Conservation (phyloP, 140 eudicot genomes). For the Cichorium intybus region DNA sequence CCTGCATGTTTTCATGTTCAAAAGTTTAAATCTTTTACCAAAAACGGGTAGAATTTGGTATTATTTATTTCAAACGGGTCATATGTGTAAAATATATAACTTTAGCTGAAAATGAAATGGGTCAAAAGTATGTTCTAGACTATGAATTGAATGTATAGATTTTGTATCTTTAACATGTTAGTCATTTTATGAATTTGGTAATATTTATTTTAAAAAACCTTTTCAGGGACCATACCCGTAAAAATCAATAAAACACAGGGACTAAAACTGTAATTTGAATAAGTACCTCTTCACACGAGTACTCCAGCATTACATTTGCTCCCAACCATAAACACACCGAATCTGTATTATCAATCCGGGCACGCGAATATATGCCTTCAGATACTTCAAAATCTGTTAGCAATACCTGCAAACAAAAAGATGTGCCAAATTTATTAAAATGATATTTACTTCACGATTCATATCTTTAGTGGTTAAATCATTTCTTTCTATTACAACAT, state of each 20-base stretch:
- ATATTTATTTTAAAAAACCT: too few relatives aligned
- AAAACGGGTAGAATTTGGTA: too few relatives aligned
- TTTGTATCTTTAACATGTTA: neutral
- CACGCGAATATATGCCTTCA: constrained; percentile 92
- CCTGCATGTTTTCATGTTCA: constrained; percentile 41
- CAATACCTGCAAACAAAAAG: constrained; percentile 51
- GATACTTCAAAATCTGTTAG: constrained; percentile 92
- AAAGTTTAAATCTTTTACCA: neutral
- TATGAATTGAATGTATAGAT: neutral
- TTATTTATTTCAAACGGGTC: neutral
- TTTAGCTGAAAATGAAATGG: neutral
- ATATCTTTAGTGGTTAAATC: too few relatives aligned
- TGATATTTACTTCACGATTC: too few relatives aligned
- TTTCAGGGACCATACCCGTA: neutral
- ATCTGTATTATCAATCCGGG: constrained; percentile 72
- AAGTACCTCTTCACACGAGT: constrained; percentile 90
- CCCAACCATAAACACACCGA: constrained; percentile 98
- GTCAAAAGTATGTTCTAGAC: neutral
- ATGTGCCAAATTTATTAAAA: neutral
- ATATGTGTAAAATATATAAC: neutral
- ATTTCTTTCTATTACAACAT: too few relatives aligned
- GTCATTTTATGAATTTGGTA: too few relatives aligned
- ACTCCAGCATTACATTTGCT: constrained; percentile 98
- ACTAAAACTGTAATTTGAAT: too few relatives aligned
- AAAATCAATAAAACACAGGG: neutral